These are phyloP conservation scores for Cadophora sp. DNA, from an alignment of 2,329 filamentous ascomycete species.

Conservation along the genomic window DNA sequence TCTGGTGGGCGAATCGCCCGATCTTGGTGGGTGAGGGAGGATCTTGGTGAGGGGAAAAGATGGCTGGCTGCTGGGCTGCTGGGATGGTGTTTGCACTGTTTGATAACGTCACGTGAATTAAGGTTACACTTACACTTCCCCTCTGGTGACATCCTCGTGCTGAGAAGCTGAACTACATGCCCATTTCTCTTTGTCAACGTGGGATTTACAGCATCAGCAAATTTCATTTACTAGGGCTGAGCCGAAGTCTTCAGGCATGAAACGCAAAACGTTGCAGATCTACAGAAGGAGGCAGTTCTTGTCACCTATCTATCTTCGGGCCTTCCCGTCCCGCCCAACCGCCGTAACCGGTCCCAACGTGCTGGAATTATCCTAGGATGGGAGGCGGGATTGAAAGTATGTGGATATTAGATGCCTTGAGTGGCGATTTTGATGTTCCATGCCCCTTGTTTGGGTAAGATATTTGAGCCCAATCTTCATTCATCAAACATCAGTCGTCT, in stretches of 20 bases:
- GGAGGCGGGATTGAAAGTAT: background rate
- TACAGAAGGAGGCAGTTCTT: background rate
- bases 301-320: background rate
- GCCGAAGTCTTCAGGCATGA: background rate
- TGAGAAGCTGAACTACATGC: background rate
- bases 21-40: background rate
- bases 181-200: background rate
- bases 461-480: background rate
- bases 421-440: background rate
- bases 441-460: background rate
- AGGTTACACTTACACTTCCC: background rate
- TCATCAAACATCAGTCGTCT: background rate
- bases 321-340: slow-evolving; percentile 15
- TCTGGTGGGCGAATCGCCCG: background rate
- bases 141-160: background rate
- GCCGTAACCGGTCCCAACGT: slow-evolving; percentile 9
- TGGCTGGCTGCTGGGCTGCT: background rate
- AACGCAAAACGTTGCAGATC: background rate
- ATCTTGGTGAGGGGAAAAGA: background rate
- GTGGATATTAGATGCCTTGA: background rate
- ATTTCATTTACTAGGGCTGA: background rate
- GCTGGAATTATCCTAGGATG: background rate
- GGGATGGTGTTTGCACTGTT: background rate
- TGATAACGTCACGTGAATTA: background rate
- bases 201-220: background rate